phyloP scores from a whole-genome alignment of 352 stramenopile species.

The Thalassiosira mediterranea region DNA sequence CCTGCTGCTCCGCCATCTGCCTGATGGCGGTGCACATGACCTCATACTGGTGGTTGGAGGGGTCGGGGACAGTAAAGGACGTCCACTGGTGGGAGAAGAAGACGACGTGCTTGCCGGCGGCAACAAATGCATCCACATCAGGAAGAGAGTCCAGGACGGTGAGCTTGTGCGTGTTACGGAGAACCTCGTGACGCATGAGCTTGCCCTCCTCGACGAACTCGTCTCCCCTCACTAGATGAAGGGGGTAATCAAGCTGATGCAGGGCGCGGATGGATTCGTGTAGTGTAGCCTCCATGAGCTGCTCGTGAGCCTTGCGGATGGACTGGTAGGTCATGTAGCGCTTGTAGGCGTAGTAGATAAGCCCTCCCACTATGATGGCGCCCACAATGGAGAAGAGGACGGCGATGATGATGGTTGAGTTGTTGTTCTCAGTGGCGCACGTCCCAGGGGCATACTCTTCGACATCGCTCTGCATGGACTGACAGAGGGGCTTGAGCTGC shows the following conservation, averaged over 20 bases:
- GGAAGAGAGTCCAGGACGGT: slow-evolving; percentile 50
- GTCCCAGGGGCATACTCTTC: slow-evolving; percentile 42
- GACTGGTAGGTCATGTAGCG: slow-evolving; percentile 30
- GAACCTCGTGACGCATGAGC: slow-evolving; percentile 47
- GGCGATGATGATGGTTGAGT: slow-evolving; percentile 27
- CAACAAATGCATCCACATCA: slow-evolving; percentile 52
- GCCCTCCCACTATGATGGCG: slow-evolving; percentile 5
- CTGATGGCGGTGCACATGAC: slow-evolving; percentile 31
- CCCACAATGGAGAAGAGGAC: slow-evolving; percentile 38
- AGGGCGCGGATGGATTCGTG: slow-evolving; percentile 42
- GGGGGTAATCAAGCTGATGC: slow-evolving; percentile 47
- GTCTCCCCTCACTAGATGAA: slow-evolving; percentile 42
- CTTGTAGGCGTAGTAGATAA: slow-evolving; percentile 26
- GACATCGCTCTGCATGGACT: slow-evolving; percentile 41
- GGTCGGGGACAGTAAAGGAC: slow-evolving; percentile 47
- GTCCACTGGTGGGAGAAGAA: slow-evolving; percentile 60
- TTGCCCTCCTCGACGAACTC: slow-evolving; percentile 42
- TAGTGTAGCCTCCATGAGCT: slow-evolving; percentile 47
- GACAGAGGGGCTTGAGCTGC: slow-evolving; percentile 32
- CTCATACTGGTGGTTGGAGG: slow-evolving; percentile 40
- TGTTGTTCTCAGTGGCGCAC: slow-evolving; percentile 24
- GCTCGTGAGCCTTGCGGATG: slow-evolving; percentile 47
- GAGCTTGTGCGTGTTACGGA: slow-evolving; percentile 53
- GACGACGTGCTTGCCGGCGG: slow-evolving; percentile 39
- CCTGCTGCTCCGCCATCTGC: slow-evolving; percentile 34